Evolutionary conservation across 2,329 filamentous ascomycete species (phyloP).

Genomic region (Beauveria rudraprayagi): DNA sequence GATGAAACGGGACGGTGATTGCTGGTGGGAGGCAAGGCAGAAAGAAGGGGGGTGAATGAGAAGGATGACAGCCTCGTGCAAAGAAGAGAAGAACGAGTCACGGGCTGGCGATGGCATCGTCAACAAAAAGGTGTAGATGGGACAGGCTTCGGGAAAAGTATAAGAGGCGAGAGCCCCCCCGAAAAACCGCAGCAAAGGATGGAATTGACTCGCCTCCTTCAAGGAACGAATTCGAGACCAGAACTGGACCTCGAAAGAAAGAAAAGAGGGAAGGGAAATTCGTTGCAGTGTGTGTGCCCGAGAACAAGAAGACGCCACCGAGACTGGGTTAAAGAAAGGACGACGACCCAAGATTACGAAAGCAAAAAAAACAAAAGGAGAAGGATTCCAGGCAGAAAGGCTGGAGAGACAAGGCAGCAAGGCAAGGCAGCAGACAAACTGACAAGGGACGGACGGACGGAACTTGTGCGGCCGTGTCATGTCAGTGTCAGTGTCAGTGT

Average conservation of each 20-base stretch:
- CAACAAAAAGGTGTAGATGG: neutral
- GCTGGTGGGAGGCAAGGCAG: neutral
- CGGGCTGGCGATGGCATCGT: constrained; percentile 8
- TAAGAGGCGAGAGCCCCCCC: constrained; percentile 25
- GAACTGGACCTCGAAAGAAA: neutral
- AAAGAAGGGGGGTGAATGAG: neutral
- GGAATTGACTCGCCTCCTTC: constrained; percentile 11
- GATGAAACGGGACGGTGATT: neutral
- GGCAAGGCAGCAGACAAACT: neutral
- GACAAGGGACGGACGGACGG: neutral
- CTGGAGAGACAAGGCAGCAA: neutral
- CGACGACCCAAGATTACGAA: constrained; percentile 2
- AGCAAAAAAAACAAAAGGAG: neutral
- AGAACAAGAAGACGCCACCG: neutral
- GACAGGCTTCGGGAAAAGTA: constrained; percentile 17
- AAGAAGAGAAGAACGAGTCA: neutral
- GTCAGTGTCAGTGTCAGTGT: neutral
- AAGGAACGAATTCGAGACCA: constrained; percentile 4
- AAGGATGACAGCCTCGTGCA: neutral
- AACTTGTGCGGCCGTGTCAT: neutral
- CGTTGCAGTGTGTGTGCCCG: neutral
- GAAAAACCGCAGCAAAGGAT: constrained; percentile 4
- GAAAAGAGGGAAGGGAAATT: neutral
- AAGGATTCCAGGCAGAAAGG: constrained; percentile 1
- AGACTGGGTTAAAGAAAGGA: neutral